Evolutionary conservation across 2,329 filamentous ascomycete genomes (phyloP), one percentile per base, ranked within the genome.

Genomic region (Diplodia sapinea): DNA sequence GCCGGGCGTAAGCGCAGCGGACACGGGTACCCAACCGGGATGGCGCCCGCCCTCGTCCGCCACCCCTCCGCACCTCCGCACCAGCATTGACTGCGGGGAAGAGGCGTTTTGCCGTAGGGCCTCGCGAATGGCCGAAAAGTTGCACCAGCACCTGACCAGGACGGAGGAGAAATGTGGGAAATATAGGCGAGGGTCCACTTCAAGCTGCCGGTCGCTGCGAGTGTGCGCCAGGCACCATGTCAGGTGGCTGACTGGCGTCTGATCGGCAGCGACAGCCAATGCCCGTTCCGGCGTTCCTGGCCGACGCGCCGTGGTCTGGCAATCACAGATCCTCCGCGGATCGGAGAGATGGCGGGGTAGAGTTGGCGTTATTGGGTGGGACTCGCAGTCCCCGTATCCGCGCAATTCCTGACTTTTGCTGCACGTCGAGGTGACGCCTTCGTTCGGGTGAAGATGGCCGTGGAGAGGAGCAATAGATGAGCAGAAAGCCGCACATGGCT

Each of bases 1-100:
- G 38, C 38, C 40, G 40, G 59, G 40, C 43, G 59, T 52, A 63
- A 52, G 59, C 59, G 59, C 47, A 20, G 43, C 59, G 40, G 59
- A 5, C 31, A 26, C 31, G 13, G 26, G n/a, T 12, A 36, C 59
- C 31, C 33, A 51, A 51, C 13, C 11, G 31, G 59, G 31, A n/a
- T 20, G 11, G 31, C 13, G 59, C 4, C 59, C 26, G 57, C 57
- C 47, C 23, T 26, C 13, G 59, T 1, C 59, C 26, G 57, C 57
- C 47, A 23, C 38, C 11, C 20, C 26, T n/a, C 59, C 59, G 23
- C 50, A 29, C 50, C 50, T 52, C 59, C 47, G 43, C 59, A 52
- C 59, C 20, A 15, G 9, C 2, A 20, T n/a, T 31, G 47, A 52
- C 51, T 63, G 59, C 59, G 59, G 59, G 59, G 47, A 61, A 49